phyloP scores from a whole-genome alignment of 2,329 filamentous ascomycete species.

The Pseudocercospora cruenta region DNA sequence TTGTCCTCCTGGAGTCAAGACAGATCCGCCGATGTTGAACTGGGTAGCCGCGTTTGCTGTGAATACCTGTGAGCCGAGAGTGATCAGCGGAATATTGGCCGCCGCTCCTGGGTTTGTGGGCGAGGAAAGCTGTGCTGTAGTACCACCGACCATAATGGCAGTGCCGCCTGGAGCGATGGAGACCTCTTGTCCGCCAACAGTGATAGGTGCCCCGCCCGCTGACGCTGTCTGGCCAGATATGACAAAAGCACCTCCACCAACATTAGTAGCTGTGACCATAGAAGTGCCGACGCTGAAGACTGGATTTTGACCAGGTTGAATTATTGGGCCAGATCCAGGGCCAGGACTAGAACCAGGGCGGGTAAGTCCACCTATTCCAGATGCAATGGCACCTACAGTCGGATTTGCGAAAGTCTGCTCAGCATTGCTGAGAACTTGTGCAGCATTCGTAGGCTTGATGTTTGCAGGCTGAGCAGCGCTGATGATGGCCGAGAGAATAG shows the following conservation, averaged over 20 bases:
- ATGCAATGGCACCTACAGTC: conserved; percentile 17
- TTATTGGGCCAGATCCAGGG: neutral
- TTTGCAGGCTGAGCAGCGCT: conserved; percentile 25
- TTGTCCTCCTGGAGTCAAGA: conserved; percentile 42
- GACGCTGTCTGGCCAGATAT: conserved; percentile 34
- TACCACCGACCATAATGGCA: conserved; percentile 42
- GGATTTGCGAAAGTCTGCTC: conserved; percentile 12
- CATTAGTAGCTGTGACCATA: conserved; percentile 27
- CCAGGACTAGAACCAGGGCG: neutral
- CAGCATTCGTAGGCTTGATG: conserved; percentile 26
- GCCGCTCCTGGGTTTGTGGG: conserved; percentile 22
- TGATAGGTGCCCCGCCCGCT: conserved; percentile 35
- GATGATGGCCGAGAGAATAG: conserved; percentile 19
- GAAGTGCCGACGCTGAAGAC: conserved; percentile 26
- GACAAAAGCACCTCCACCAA: conserved; percentile 26
- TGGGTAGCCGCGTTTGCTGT: conserved; percentile 53
- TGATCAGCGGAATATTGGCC: conserved; percentile 41
- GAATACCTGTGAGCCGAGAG: conserved; percentile 44
- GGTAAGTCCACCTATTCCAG: conserved; percentile 14
- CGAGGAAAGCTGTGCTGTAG: conserved; percentile 25
- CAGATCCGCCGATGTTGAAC: conserved; percentile 46
- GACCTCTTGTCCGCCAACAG: conserved; percentile 41
- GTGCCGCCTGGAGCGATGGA: conserved; percentile 41
- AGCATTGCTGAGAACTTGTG: conserved; percentile 24
- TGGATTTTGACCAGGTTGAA: conserved; percentile 4